Base-by-base conservation (phyloP, 768 basidiomycete species). In the Suillus lakei region DNA sequence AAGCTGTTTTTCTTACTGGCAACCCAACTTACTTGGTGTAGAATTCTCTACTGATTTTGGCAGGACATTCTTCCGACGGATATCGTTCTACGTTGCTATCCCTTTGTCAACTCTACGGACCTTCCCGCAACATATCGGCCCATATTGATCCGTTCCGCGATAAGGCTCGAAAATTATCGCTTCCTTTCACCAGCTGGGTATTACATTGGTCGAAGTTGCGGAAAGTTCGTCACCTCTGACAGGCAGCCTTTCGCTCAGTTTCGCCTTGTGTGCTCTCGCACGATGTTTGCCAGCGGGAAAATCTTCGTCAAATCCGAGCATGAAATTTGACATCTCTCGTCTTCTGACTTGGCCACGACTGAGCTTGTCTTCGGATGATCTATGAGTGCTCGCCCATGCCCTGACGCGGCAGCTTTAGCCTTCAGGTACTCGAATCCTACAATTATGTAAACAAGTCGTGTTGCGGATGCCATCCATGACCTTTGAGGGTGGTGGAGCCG, bases 21-120 rank as follows among this genome's bases (percentile, higher is more conserved):
- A 64, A n/a, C 23, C 39, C 55, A 26, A 5, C 18, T 5, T 46
- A 30, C 26, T 38, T 46, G 39, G 15, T 30, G 62, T 38, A 21
- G 55, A 41, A 28, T 36, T 26, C 26, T 41, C 46, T 41, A 10
- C 10, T 26, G 16, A 67, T 63, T 51, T 65, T 36, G 64, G 44
- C 30, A 51, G 32, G 36, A 67, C 41, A 48, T 48, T 8, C 63
- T 51, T 64, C 58, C 58, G 34, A 66, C 58, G 32, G 50, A 65
- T n/a, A n/a, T 55, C 44, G 13, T 48, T 23, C 7, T 9, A 44
- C 8, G 43, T n/a, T n/a, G n/a, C n/a, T n/a, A n/a, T n/a, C n/a
- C n/a, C n/a, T n/a, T n/a, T n/a, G n/a, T n/a, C n/a, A n/a, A n/a
- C n/a, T n/a, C n/a, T n/a, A n/a, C n/a, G 59, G 28, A 43, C 48